Evolutionary conservation across 768 basidiomycete species (phyloP).

Genomic region (Leccinum incarnatum): DNA sequence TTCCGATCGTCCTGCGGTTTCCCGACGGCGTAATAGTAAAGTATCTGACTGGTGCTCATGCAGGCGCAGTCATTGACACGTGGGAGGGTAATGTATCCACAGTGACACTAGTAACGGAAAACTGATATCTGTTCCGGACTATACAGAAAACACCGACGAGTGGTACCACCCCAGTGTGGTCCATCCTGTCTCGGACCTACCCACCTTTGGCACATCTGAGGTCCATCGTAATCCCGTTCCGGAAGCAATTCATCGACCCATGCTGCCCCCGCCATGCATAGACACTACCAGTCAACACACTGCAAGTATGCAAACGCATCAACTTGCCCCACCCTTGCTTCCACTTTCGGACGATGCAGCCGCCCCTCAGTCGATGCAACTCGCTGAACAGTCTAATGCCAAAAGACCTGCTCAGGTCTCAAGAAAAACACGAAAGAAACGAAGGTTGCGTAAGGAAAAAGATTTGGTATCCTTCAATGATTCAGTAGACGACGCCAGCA

Average conservation of each 20-base stretch:
- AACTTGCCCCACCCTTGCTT: not conserved
- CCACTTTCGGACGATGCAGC: not conserved
- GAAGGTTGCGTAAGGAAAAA: constrained; percentile 9
- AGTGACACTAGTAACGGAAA: not conserved
- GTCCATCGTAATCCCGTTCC: not conserved
- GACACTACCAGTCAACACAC: not conserved
- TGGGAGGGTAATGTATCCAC: constrained; percentile 35
- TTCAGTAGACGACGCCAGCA: not conserved
- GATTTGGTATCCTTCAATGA: not conserved
- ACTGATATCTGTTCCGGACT: not conserved
- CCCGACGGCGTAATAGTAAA: constrained; percentile 42
- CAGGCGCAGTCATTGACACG: constrained; percentile 37
- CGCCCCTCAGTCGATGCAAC: constrained; percentile 1
- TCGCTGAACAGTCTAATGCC: not conserved
- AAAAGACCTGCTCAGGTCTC: not conserved
- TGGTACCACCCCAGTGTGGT: constrained; percentile 23
- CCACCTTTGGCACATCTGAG: constrained; percentile 8
- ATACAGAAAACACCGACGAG: constrained; percentile 20
- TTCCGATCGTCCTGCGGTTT: constrained; percentile 44
- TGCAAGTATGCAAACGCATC: not conserved
- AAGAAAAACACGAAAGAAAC: constrained; percentile 19
- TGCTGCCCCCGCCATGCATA: not conserved
- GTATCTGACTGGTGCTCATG: constrained; percentile 31
- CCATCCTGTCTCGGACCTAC: constrained; percentile 13
- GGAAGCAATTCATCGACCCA: not conserved